Percentiles rank a stretch among this genome's conserved stretches.
Conservation (phyloP, 2,329 filamentous ascomycete species). For the Sclerotinia trifoliorum region DNA sequence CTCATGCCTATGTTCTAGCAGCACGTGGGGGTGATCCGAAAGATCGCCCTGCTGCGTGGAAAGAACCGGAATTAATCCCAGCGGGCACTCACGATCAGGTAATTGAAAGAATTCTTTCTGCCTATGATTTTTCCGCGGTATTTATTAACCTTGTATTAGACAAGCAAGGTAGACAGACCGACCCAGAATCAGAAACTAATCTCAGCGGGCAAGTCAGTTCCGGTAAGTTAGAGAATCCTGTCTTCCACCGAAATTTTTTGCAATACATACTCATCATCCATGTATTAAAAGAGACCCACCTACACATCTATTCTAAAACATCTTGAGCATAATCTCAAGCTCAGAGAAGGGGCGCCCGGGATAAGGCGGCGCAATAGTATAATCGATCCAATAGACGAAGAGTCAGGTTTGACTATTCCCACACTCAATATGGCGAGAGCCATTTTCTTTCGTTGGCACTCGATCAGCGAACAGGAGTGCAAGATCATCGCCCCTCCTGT, state of each 20-base stretch:
- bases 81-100: background rate
- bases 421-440: background rate
- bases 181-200: too few species aligned
- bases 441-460: background rate
- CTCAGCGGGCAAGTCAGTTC: too few species aligned
- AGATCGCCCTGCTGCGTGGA: background rate
- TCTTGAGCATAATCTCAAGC: background rate
- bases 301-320: background rate
- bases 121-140: background rate
- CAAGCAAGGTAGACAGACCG: background rate
- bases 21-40: background rate
- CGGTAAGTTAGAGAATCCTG: too few species aligned
- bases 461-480: rapidly evolving
- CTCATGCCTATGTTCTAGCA: background rate
- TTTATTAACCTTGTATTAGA: background rate
- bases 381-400: background rate
- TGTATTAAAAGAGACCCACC: background rate
- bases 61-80: background rate
- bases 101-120: background rate
- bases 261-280: too few species aligned
- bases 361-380: background rate
- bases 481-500: background rate
- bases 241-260: too few species aligned
- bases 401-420: background rate
- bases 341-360: background rate